These are phyloP conservation scores for Rugonectria rugulosa DNA, from an alignment of 2,329 filamentous ascomycete species.

Conservation along the genomic window DNA sequence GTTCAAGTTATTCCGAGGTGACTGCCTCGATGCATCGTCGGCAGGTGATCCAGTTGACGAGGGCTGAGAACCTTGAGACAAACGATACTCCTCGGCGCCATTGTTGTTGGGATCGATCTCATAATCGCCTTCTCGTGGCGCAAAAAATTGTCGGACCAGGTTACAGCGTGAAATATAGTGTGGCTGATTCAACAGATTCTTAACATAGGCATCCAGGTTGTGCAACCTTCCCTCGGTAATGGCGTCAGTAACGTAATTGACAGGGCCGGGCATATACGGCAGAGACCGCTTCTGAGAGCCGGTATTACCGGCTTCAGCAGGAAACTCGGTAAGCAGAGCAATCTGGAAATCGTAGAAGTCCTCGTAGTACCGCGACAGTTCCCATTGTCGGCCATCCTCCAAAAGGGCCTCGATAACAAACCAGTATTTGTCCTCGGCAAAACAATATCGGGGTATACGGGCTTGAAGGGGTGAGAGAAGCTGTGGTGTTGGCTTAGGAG, in stretches of 20 bases:
- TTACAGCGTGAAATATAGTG: conserved; percentile 84
- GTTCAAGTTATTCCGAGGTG: conserved; percentile 70
- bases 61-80: conserved; percentile 74
- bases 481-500: conserved; percentile 56
- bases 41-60: conserved; percentile 70
- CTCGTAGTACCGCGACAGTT: conserved; percentile 93
- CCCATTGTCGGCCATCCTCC: conserved; percentile 91
- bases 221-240: conserved; percentile 93
- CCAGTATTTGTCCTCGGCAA: conserved; percentile 98
- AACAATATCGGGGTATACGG: conserved; percentile 90
- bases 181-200: conserved; percentile 85
- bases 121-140: conserved; percentile 88
- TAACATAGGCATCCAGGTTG: conserved; percentile 95
- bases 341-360: conserved; percentile 99
- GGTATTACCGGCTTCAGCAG: conserved; percentile 89
- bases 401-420: conserved; percentile 93
- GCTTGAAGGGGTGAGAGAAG: conserved; percentile 81
- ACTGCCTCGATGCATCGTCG: conserved; percentile 68
- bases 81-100: conserved; percentile 75
- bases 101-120: conserved; percentile 82
- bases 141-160: conserved; percentile 89
- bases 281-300: conserved; percentile 80
- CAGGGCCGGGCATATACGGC: conserved; percentile 97
- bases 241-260: conserved; percentile 97
- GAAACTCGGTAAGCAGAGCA: conserved; percentile 89